phyloP scores from a whole-genome alignment of 192 early-diverging fungal species.

The Bifiguratus adelaidae region DNA sequence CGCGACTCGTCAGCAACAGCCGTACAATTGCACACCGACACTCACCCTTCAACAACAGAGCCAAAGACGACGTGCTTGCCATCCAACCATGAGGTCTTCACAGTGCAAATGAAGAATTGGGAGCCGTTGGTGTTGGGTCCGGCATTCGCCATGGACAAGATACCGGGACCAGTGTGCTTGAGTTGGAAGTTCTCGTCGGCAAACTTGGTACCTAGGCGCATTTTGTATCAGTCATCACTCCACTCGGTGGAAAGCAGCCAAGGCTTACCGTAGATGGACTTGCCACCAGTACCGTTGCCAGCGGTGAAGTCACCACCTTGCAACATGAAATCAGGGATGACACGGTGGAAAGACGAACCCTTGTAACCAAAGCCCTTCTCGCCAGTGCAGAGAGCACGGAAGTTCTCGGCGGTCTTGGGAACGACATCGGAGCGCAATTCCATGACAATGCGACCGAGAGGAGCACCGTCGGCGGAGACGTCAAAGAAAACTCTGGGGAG shows the following conservation, averaged over 20 bases:
- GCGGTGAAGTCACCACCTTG: conserved; percentile 84
- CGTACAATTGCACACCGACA: conserved; percentile 30
- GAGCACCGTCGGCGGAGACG: too few species aligned
- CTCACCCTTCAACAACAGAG: conserved; percentile 46
- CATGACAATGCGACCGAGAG: too few species aligned
- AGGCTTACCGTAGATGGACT: conserved; percentile 79
- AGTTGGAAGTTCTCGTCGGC: conserved; percentile 49
- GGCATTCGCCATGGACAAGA: conserved; percentile 83
- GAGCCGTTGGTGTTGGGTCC: conserved; percentile 81
- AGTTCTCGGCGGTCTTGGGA: conserved; percentile 91
- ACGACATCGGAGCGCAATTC: conserved; percentile 52
- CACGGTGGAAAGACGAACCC: conserved; percentile 70
- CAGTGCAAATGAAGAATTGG: conserved; percentile 87
- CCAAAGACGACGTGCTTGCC: conserved; percentile 81
- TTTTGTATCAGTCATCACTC: not conserved
- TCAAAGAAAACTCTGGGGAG: too few species aligned
- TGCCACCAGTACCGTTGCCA: conserved; percentile 81
- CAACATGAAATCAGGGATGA: conserved; percentile 76
- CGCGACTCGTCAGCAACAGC: not conserved
- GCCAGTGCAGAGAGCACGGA: conserved; percentile 94
- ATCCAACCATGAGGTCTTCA: conserved; percentile 78
- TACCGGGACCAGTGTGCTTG: conserved; percentile 48
- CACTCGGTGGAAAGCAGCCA: conserved; percentile 9
- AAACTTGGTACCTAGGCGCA: conserved; percentile 28
- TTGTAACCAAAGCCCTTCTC: conserved; percentile 84